Base-by-base conservation (phyloP, 2,329 filamentous ascomycete species). In the Uncinocarpus reesii region DNA sequence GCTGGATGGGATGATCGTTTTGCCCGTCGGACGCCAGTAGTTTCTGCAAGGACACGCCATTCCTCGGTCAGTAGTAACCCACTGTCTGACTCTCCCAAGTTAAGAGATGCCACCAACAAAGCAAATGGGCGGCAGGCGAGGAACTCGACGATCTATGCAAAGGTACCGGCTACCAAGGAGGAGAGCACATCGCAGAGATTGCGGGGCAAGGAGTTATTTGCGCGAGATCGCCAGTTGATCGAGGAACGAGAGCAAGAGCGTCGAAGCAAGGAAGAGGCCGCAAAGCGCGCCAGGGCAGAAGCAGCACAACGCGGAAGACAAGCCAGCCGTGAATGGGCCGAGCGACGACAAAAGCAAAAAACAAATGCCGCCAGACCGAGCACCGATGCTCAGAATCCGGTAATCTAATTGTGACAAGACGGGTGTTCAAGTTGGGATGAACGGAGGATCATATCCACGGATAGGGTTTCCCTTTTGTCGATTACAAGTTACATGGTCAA, bases 241-340 rank as follows among this genome's bases (percentile, higher is more conserved):
- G 52, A 58, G 31, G 52, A 58, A 20, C 42, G 53, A 13, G 57
- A 61, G 31, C 57, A 56, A n/a, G 56, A 58, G 29, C 59, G 54
- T 42, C 55, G 55, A 38, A 58, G 61, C 42, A 64, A 61, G 43
- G 61, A 62, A 53, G 60, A 61, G 21, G 60, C 60, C 7, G 57
- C 61, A 1, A 58, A 55, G 21, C 60, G 59, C 49, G 62, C 62
- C 5, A 55, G 62, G 18, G 58, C 54, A n/a, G 62, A 64, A 46
- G 62, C 62, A 24, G 62, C 62, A 7, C 60, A 64, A 48, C 52
- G 61, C 34, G 61, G 62, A 29, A 51, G 62, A 52, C 50, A 57
- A 24, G 61, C 62, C 8, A 64, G 62, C 47, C 57, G 60, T 21
- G 61, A 62, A 49, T 65, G 62, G 62, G 62, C 62, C 16, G 61